Conservation (phyloP, 352 stramenopile genomes). For the Pythium oligandrum region DNA sequence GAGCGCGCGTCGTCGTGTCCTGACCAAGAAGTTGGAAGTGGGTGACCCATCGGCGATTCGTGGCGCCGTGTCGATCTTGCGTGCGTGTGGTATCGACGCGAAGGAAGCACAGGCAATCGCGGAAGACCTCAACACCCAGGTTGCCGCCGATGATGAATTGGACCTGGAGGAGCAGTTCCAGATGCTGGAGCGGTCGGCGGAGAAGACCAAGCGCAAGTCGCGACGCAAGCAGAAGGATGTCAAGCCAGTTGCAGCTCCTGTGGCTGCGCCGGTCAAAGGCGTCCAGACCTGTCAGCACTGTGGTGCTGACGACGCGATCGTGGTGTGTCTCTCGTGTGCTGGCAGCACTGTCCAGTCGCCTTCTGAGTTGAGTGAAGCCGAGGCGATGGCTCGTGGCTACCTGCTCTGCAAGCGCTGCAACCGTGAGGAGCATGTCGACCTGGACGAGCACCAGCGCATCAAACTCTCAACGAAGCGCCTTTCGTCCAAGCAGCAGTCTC, state of each 20-base stretch:
- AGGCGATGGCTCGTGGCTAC: conserved; percentile 57
- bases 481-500: conserved; percentile 24
- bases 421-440: conserved; percentile 55
- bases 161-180: conserved; percentile 20
- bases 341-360: conserved; percentile 14
- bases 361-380: conserved; percentile 15
- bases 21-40: conserved; percentile 79
- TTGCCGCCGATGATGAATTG: not conserved
- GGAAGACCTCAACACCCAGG: conserved; percentile 50
- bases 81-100: conserved; percentile 55
- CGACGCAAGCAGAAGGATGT: conserved; percentile 51
- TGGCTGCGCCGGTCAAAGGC: conserved; percentile 10
- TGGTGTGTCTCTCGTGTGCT: conserved; percentile 62
- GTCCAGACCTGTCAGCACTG: conserved; percentile 66
- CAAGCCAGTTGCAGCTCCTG: conserved; percentile 11
- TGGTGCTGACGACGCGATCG: conserved; percentile 49
- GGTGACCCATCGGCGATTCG: conserved; percentile 60
- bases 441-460: conserved; percentile 49
- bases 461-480: conserved; percentile 23
- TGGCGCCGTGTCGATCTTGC: conserved; percentile 61
- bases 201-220: conserved; percentile 31
- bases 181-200: conserved; percentile 20
- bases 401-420: conserved; percentile 67
- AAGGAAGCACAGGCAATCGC: conserved; percentile 51
- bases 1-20: conserved; percentile 55